These are phyloP conservation scores for Silene uniflora DNA, from an alignment of 148 eudicot species.

Conservation along the genomic window DNA sequence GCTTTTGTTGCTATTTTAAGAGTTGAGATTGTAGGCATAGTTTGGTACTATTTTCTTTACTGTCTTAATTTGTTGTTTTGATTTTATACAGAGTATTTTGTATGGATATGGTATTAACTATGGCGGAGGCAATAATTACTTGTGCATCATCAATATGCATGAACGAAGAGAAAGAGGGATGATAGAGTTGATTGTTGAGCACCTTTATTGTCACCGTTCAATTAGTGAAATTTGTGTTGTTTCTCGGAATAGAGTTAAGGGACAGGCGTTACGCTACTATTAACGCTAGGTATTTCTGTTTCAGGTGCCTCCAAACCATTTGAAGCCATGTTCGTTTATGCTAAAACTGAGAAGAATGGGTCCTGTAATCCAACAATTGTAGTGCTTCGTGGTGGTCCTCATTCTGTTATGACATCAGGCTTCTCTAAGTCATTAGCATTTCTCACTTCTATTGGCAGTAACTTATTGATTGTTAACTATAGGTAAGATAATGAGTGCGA, in stretches of 20 bases:
- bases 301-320: conserved; percentile 74
- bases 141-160: no score
- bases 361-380: conserved; percentile 63
- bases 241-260: not conserved
- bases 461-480: conserved; percentile 77
- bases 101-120: no score
- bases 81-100: no score
- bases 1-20: no score
- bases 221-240: no score
- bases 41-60: no score
- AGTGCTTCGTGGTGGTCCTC: conserved; percentile 94
- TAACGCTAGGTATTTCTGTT: not conserved
- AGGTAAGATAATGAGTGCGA: conserved; percentile 41
- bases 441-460: conserved; percentile 77
- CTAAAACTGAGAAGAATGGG: conserved; percentile 46
- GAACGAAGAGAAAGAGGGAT: no score
- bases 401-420: conserved; percentile 47
- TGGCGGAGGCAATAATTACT: no score
- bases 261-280: not conserved
- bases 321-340: conserved; percentile 81
- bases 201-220: no score
- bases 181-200: no score
- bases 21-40: no score
- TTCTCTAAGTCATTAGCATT: conserved; percentile 74
- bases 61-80: no score